Conservation (phyloP, 208 protist genomes). For the Leishmania turanica region DNA sequence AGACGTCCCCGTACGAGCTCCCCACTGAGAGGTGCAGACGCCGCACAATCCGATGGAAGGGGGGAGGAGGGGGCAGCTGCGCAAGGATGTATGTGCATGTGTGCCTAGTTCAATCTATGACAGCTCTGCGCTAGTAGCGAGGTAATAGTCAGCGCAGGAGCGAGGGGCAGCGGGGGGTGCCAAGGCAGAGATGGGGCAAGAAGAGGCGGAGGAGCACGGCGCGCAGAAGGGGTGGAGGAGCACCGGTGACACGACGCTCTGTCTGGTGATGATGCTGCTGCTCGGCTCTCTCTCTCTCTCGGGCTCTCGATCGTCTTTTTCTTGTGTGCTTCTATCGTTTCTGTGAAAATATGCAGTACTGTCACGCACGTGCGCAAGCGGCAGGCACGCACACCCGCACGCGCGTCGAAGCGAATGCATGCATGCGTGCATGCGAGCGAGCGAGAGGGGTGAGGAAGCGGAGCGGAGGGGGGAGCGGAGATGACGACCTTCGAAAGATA, state of each 20-base stretch:
- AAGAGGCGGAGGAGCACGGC: neutral
- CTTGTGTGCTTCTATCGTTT: neutral
- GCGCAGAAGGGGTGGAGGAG: neutral
- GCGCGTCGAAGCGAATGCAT: neutral
- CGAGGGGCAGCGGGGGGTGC: neutral
- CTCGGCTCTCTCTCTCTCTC: neutral
- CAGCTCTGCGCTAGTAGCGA: neutral
- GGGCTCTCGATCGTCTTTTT: neutral
- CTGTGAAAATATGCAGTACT: neutral
- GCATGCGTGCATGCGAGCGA: neutral
- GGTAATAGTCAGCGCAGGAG: neutral
- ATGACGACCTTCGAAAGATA: neutral
- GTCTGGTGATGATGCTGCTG: neutral
- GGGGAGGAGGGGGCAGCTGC: neutral
- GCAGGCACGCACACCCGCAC: constrained; percentile 2
- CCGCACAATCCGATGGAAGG: neutral
- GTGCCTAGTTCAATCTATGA: neutral
- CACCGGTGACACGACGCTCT: neutral
- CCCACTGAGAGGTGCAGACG: neutral
- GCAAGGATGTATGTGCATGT: neutral
- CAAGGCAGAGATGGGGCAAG: neutral
- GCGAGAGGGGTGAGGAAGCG: neutral
- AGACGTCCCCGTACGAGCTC: neutral
- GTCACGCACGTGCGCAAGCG: neutral
- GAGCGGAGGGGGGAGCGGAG: neutral